These are phyloP conservation scores for Gossypium australe DNA, from an alignment of 345 rosid species.

Conservation along the genomic window DNA sequence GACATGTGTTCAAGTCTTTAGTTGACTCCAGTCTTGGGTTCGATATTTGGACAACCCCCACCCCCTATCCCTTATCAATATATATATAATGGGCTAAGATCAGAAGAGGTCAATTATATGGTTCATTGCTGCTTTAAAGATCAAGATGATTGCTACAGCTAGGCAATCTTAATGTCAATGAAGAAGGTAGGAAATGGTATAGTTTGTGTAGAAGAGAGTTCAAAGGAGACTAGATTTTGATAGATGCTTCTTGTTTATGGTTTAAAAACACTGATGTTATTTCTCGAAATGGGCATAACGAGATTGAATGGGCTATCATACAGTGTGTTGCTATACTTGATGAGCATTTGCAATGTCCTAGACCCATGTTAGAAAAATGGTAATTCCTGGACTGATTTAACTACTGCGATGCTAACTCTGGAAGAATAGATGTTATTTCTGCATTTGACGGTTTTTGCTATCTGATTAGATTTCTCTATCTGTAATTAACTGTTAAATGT, in stretches of 20 bases:
- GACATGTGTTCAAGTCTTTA: no score
- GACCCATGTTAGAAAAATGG: neutral
- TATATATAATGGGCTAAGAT: neutral
- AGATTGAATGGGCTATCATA: neutral
- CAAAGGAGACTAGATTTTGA: neutral
- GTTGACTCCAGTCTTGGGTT: no score
- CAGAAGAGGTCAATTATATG: neutral
- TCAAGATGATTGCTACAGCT: neutral
- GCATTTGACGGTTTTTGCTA: neutral
- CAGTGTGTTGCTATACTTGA: neutral
- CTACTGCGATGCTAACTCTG: neutral
- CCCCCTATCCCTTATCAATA: no score
- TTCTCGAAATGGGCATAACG: neutral
- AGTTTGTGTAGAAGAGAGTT: neutral
- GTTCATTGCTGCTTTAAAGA: neutral
- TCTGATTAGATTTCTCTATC: neutral
- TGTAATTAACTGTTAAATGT: neutral
- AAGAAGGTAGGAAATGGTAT: neutral
- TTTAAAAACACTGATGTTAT: neutral
- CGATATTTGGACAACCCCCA: no score
- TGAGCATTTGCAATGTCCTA: neutral
- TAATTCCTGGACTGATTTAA: neutral
- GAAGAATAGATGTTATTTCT: neutral
- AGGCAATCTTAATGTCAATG: neutral
- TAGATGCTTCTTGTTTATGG: neutral